Percentiles rank a stretch among this genome's conserved stretches.
phyloP scores from a whole-genome alignment of 2,329 filamentous ascomycete genomes.

The Alternaria dauci region DNA sequence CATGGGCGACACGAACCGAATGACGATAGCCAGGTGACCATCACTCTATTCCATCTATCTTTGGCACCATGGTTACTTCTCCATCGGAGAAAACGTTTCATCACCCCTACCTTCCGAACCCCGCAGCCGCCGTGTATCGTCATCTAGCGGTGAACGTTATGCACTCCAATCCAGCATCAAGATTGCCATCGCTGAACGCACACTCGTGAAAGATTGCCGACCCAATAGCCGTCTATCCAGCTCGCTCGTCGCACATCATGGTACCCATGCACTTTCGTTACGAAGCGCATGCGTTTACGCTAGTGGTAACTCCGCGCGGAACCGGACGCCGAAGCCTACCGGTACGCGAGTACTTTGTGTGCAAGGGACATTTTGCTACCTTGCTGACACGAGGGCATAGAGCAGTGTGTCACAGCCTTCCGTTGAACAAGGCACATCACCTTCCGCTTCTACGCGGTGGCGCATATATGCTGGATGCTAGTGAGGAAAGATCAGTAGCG shows the following conservation, averaged over 20 bases:
- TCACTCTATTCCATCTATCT: neutral
- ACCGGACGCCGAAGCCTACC: too few relatives aligned
- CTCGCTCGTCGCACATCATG: neutral
- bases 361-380: neutral
- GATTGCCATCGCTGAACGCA: neutral
- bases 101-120: neutral
- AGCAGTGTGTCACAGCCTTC: neutral
- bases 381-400: slow-evolving; percentile 4
- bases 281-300: too few relatives aligned
- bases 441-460: slow-evolving; percentile 1
- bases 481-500: neutral
- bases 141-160: neutral
- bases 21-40: neutral
- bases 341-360: neutral
- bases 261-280: neutral
- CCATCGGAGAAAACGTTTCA: neutral
- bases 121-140: neutral
- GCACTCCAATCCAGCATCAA: neutral
- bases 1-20: neutral
- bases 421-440: neutral
- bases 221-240: neutral
- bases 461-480: neutral
- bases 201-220: neutral
- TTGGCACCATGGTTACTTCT: neutral
- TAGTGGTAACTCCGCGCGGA: too few relatives aligned